These are phyloP conservation scores for Acanthamoeba divionensis DNA, from an alignment of 208 protist species.

Conservation along the genomic window DNA sequence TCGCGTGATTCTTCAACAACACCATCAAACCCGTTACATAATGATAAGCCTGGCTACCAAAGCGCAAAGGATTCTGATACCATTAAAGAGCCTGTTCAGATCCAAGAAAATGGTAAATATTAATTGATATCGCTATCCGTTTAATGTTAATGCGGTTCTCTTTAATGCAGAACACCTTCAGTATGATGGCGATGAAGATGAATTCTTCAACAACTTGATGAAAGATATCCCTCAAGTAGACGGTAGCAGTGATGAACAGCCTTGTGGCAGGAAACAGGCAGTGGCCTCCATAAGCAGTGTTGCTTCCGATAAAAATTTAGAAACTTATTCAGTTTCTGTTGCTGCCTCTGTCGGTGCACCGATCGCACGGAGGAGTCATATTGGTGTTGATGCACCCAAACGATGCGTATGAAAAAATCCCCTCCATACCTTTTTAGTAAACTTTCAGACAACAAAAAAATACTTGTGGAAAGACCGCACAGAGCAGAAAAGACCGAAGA, in stretches of 20 bases:
- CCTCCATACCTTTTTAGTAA: neutral
- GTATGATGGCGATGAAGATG: neutral
- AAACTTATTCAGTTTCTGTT: too few relatives aligned
- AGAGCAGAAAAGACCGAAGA: neutral
- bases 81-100: neutral
- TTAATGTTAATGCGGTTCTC: neutral
- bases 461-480: too few relatives aligned
- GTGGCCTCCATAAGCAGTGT: too few relatives aligned
- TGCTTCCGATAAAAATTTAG: too few relatives aligned
- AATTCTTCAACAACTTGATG: neutral
- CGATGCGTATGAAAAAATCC: neutral
- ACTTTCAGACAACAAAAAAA: neutral
- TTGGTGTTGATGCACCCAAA: neutral
- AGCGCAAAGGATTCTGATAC: neutral
- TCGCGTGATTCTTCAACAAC: neutral
- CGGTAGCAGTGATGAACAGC: neutral
- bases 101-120: neutral
- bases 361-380: neutral
- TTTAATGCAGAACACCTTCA: neutral
- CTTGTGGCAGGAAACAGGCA: neutral
- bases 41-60: neutral
- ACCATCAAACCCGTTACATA: neutral
- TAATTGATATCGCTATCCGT: neutral
- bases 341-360: neutral
- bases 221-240: conserved; percentile 16